These are phyloP conservation scores for Silene vulgaris DNA, from an alignment of 179 eudicot genomes.

Conservation along the genomic window DNA sequence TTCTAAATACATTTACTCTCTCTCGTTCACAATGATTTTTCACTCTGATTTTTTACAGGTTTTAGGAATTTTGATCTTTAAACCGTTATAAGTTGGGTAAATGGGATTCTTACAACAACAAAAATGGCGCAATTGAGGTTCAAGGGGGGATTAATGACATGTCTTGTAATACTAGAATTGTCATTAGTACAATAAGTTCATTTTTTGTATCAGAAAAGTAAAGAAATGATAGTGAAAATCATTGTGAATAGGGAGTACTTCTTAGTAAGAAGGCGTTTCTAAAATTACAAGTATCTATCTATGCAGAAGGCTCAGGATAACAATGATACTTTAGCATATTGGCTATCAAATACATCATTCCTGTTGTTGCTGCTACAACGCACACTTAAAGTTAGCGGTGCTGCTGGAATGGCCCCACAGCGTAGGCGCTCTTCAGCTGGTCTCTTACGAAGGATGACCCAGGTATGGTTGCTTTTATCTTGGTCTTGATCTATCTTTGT, in stretches of 20 bases:
- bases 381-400: slow-evolving; percentile 69
- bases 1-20: slow-evolving; percentile 4
- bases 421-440: slow-evolving; percentile 62
- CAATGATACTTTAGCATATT: slow-evolving; percentile 70
- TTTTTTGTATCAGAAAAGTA: background rate
- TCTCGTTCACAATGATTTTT: background rate
- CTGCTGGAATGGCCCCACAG: slow-evolving; percentile 68
- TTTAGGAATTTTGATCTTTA: background rate
- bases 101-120: too few species aligned
- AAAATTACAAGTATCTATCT: slow-evolving; percentile 20
- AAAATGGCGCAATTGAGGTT: too few species aligned
- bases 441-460: slow-evolving; percentile 78
- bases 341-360: slow-evolving; percentile 83
- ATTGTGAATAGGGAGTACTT: background rate
- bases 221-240: background rate
- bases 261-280: slow-evolving; percentile 18
- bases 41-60: background rate
- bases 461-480: slow-evolving; percentile 35
- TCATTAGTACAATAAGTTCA: background rate
- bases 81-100: too few species aligned
- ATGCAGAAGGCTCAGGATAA: slow-evolving; percentile 65
- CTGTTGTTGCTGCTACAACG: slow-evolving; percentile 68
- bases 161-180: background rate
- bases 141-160: too few species aligned
- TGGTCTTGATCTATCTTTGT: background rate